Conservation (phyloP, 2,329 filamentous ascomycete genomes). For the Mariannaea elegans region DNA sequence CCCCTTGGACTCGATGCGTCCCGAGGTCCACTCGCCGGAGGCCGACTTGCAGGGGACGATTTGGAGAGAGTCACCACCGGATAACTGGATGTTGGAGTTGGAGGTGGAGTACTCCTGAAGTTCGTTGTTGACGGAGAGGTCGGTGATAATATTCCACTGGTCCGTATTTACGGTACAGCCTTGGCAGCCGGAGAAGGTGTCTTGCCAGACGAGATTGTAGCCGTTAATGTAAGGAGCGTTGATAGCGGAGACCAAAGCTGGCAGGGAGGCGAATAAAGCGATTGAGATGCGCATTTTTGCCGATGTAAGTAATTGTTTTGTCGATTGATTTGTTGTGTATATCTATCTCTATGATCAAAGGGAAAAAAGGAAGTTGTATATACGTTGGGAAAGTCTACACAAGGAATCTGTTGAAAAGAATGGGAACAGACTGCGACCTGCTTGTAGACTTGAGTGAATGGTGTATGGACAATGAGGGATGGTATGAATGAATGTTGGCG, state of each 20-base stretch:
- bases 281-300: slow-evolving; percentile 40
- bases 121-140: slow-evolving; percentile 60
- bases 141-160: slow-evolving; percentile 56
- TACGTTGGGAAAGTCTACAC: background rate
- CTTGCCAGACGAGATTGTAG: slow-evolving; percentile 55
- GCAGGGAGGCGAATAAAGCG: slow-evolving; percentile 29
- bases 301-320: background rate
- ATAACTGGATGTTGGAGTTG: slow-evolving; percentile 58
- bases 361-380: background rate
- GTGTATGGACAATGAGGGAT: background rate
- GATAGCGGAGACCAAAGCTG: slow-evolving; percentile 46
- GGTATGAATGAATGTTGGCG: slow-evolving; percentile 1
- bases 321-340: background rate
- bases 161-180: slow-evolving; percentile 48
- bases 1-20: slow-evolving; percentile 58
- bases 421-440: background rate
- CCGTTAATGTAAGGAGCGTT: slow-evolving; percentile 50
- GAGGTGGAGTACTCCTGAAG: slow-evolving; percentile 56
- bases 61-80: slow-evolving; percentile 60
- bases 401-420: background rate
- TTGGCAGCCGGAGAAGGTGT: slow-evolving; percentile 53
- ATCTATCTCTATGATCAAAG: background rate
- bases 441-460: background rate
- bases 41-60: slow-evolving; percentile 55
- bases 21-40: slow-evolving; percentile 57